A percentile compares a stretch with the other conserved stretches of the same genome.
These are phyloP conservation scores for Daldinia decipiens DNA, from an alignment of 495 filamentous ascomycete genomes.

Conservation along the genomic window DNA sequence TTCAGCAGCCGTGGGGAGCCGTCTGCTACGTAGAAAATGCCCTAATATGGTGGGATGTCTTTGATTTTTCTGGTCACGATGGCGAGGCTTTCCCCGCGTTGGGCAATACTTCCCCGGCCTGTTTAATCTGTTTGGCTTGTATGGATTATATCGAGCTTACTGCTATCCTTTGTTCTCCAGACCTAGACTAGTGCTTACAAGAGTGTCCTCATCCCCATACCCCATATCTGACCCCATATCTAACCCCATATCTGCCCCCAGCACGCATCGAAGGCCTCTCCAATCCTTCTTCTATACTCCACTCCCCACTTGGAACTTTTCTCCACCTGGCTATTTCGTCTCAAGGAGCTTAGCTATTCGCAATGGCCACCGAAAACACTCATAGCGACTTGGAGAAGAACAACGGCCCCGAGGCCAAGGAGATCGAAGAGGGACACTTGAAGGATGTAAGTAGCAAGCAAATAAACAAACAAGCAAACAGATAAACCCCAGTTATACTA, in stretches of 20 bases:
- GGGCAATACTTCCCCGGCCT: conserved; percentile 13
- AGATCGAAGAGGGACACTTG: conserved; percentile 31
- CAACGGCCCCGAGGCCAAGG: conserved; percentile 30
- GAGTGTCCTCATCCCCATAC: conserved; percentile 19
- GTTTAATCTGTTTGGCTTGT: neutral
- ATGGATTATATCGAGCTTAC: conserved; percentile 17
- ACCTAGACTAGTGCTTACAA: conserved; percentile 24
- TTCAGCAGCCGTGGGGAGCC: conserved; percentile 18
- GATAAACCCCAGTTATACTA: neutral
- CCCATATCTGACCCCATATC: neutral
- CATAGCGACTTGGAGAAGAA: conserved; percentile 45
- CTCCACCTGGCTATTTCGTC: conserved; percentile 5
- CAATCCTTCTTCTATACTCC: conserved; percentile 19
- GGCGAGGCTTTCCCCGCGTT: conserved; percentile 36
- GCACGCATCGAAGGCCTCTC: conserved; percentile 9
- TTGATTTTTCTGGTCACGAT: conserved; percentile 37
- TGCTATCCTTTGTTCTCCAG: conserved; percentile 26
- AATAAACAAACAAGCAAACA: neutral
- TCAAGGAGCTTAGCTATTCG: conserved; percentile 17
- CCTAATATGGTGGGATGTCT: conserved; percentile 4
- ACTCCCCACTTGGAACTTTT: conserved; percentile 7
- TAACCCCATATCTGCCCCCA: conserved; percentile 5
- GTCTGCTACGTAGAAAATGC: neutral
- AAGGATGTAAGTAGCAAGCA: conserved; percentile 31
- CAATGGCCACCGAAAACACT: conserved; percentile 41